Evolutionary conservation across 2,329 filamentous ascomycete species (phyloP), one percentile per base, ranked within the genome.

Genomic region (Trichoderma sp.): DNA sequence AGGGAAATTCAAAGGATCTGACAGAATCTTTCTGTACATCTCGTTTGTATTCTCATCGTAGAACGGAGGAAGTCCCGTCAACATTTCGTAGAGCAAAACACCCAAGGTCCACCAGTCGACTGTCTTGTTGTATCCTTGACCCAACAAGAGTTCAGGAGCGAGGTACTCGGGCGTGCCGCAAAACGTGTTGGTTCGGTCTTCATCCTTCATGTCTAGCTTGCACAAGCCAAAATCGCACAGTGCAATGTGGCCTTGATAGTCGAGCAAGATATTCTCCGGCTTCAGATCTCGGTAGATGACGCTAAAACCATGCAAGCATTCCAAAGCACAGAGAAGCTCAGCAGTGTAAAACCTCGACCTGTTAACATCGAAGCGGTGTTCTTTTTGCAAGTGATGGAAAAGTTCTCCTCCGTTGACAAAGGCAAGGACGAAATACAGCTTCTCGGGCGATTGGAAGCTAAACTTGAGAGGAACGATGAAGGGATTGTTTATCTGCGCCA

Each of bases 1-100:
- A 3, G 96, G 95, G 89, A 98, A 98, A 83, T 98, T 95, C 66
- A 99, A 89, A 29, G 97, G 96, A 85, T 98, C 97, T 75, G 95
- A 96, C 66, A 98, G 88, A 81, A 99, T 99, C 90, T 99, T 99
- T 84, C 95, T 93, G 85, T 99, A 98, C 97, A 97, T 98, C 85
- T 98, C 96, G 85, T 98, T 98, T 77, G 95, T 98, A 86, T 98
- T 98, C 85, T 99, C 97, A 81, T 98, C 96, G 85, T 99, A 99
- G 86, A 98, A 99, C 0, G 97, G 97, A 41, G 97, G 97, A 63
- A 98, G 88, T 74, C 97, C 97, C 75, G 97, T 98, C 88, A 98
- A 88, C 97, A 99, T 99, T 87, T 99, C 97, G 84, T 98, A 99
- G 38, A 99, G 90, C 74, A 99, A 89, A 75, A 99, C 97, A 81